A percentile compares a stretch with the other conserved stretches of the same genome.
Evolutionary conservation across 163 green algal species (phyloP).

Genomic region (Scenedesmus sp.): DNA sequence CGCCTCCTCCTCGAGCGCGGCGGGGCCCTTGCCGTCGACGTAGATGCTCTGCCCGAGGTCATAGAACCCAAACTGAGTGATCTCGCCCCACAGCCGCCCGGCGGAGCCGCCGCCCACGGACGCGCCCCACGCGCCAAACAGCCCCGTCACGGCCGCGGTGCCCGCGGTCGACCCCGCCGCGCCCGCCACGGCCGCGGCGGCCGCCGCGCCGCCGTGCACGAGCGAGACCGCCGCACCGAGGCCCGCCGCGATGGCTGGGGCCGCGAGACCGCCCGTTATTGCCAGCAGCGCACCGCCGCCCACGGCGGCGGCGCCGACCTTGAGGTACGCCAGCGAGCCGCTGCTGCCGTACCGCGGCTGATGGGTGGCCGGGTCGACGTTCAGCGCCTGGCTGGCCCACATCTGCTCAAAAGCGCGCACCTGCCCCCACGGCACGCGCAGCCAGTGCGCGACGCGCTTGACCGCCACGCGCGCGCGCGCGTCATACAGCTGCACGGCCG

Average conservation of each 20-base stretch:
- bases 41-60: conserved; percentile 53
- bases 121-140: conserved; percentile 44
- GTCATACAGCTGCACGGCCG: conserved; percentile 68
- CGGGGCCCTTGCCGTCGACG: neutral
- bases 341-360: conserved; percentile 38
- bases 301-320: conserved; percentile 77
- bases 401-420: conserved; percentile 57
- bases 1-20: neutral
- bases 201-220: conserved; percentile 65
- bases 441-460: conserved; percentile 75
- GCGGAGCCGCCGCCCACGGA: conserved; percentile 25
- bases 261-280: conserved; percentile 84
- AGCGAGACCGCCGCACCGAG: conserved; percentile 74
- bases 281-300: conserved; percentile 82
- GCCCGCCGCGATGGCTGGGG: conserved; percentile 83
- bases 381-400: conserved; percentile 48
- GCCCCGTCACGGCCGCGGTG: conserved; percentile 45
- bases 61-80: conserved; percentile 85
- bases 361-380: neutral
- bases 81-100: conserved; percentile 46
- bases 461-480: conserved; percentile 73
- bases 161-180: conserved; percentile 68
- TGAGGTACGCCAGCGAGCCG: conserved; percentile 53
- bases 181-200: conserved; percentile 64
- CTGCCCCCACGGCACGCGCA: conserved; percentile 74